Percentiles rank a stretch among this genome's conserved stretches.
Evolutionary conservation across 441 rosid species (phyloP).

Genomic region (Syzygium malaccense): DNA sequence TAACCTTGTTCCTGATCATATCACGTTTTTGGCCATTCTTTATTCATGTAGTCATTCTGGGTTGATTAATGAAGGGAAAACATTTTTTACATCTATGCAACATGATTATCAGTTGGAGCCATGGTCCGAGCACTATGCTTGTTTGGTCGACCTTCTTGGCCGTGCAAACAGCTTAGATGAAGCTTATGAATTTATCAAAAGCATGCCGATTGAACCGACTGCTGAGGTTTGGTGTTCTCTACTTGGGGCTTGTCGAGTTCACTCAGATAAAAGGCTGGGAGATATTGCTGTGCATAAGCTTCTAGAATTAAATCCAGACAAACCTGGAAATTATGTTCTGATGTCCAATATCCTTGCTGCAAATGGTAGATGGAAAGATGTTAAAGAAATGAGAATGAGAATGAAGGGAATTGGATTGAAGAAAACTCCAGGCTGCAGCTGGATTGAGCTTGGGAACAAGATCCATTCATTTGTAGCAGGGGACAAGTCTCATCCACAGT

Average conservation of each 20-base stretch:
- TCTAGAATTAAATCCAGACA: conserved; percentile 39
- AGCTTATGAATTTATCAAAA: conserved; percentile 60
- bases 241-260: conserved; percentile 69
- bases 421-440: conserved; percentile 87
- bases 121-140: conserved; percentile 85
- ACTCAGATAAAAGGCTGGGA: conserved; percentile 66
- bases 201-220: conserved; percentile 54
- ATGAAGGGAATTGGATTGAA: conserved; percentile 67
- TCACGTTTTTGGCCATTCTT: conserved; percentile 70
- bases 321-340: conserved; percentile 83
- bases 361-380: conserved; percentile 66
- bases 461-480: conserved; percentile 53
- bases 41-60: conserved; percentile 90
- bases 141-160: conserved; percentile 86
- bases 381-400: conserved; percentile 46
- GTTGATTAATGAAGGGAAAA: conserved; percentile 61
- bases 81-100: conserved; percentile 51
- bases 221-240: conserved; percentile 92
- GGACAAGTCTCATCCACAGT: conserved; percentile 61
- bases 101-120: conserved; percentile 59
- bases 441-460: conserved; percentile 64
- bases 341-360: conserved; percentile 77
- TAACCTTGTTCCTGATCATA: conserved; percentile 54
- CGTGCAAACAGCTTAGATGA: conserved; percentile 65
- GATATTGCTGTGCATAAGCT: conserved; percentile 65